Evolutionary conservation across 2,329 filamentous ascomycete genomes (phyloP).

Genomic region (Colletotrichum abscissum): DNA sequence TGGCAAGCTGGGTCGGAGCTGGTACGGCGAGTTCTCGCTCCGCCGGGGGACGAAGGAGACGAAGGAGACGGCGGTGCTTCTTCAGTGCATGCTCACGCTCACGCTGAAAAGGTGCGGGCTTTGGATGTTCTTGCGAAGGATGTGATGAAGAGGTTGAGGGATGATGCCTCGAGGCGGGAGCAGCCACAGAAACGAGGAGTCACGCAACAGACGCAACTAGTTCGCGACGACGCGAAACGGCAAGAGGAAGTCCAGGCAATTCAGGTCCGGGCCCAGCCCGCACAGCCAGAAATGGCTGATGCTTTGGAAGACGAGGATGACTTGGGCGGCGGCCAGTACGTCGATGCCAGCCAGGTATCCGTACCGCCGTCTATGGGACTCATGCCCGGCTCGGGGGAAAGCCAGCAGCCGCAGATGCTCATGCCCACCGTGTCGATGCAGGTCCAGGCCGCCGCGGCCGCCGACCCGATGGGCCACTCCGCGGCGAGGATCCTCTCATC

Average conservation of each 20-base stretch:
- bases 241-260: neutral
- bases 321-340: constrained; percentile 20
- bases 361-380: constrained; percentile 17
- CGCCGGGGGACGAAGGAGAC: constrained; percentile 58
- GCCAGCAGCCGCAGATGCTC: constrained; percentile 26
- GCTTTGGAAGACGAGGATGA: constrained; percentile 3
- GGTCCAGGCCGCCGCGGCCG: constrained; percentile 11
- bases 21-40: constrained; percentile 65
- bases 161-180: constrained; percentile 71
- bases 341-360: constrained; percentile 24
- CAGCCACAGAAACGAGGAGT: constrained; percentile 39
- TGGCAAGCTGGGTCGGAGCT: constrained; percentile 73
- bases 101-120: constrained; percentile 69
- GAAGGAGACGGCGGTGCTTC: constrained; percentile 56
- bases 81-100: constrained; percentile 42
- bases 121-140: constrained; percentile 79
- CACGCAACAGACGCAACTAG: neutral
- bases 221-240: neutral
- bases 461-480: constrained; percentile 21
- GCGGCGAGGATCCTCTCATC: constrained; percentile 25
- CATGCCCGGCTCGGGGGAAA: constrained; percentile 17
- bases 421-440: constrained; percentile 29
- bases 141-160: constrained; percentile 80
- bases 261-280: neutral
- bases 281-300: constrained; percentile 32